Evolutionary conservation across 345 rosid genomes (phyloP).

Genomic region (Brassica nigra): DNA sequence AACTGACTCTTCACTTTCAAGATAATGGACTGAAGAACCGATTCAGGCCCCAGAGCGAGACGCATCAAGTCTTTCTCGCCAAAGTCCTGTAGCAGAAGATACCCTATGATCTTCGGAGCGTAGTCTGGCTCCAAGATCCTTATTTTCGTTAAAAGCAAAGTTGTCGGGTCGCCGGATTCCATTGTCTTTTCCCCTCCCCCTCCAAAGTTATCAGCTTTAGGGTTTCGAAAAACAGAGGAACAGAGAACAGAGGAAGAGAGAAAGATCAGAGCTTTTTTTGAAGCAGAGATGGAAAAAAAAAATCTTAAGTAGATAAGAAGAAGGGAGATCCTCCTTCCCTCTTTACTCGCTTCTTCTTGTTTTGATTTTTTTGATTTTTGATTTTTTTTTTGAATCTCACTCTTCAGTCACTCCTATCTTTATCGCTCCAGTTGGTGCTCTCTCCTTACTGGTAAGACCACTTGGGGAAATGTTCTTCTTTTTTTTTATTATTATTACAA

Average conservation of each 20-base stretch:
- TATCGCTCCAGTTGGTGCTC: conserved; percentile 43
- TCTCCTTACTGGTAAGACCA: conserved; percentile 41
- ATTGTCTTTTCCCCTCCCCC: conserved; percentile 33
- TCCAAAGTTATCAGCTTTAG: conserved; percentile 8
- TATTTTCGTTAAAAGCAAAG: conserved; percentile 63
- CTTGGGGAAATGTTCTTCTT: conserved; percentile 39
- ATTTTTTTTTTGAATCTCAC: conserved; percentile 24
- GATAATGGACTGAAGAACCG: conserved; percentile 54
- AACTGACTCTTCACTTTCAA: conserved; percentile 60
- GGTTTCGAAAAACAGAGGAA: not conserved
- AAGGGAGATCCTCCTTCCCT: conserved; percentile 30
- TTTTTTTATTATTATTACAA: conserved; percentile 21
- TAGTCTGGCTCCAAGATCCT: conserved; percentile 73
- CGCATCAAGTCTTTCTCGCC: conserved; percentile 64
- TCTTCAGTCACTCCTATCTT: conserved; percentile 40
- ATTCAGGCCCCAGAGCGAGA: conserved; percentile 67
- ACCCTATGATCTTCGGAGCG: conserved; percentile 86
- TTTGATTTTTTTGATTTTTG: conserved; percentile 10
- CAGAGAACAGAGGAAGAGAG: not conserved
- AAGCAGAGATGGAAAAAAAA: not conserved
- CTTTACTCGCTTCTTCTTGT: conserved; percentile 23
- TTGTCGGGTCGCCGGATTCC: conserved; percentile 79
- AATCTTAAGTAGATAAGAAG: conserved; percentile 18
- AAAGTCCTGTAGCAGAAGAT: conserved; percentile 69
- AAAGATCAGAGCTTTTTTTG: not conserved